Base-by-base conservation (phyloP, 805 yeast genomes). In the Candida khao-thaluensis region DNA sequence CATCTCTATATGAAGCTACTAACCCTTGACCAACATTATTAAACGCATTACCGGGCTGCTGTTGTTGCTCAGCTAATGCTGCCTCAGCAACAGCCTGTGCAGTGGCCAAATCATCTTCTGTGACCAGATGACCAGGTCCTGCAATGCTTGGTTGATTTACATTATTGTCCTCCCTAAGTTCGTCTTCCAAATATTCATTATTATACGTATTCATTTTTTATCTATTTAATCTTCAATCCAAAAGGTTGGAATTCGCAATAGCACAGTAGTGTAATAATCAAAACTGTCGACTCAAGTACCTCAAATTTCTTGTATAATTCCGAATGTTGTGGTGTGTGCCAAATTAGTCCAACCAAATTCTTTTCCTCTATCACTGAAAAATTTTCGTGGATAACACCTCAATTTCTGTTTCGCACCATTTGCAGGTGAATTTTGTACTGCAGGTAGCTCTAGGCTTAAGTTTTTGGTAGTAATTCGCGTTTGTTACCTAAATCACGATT, bases 1-100 rank as follows among this genome's bases (percentile, higher is more conserved):
- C 76, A 50, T 86, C 90, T 43, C 88, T 76, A 62, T 89, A 83
- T 41, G 79, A 77, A 2, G 96, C 96, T 5, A 73, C 71, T 15
- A 91, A 68, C 1, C 97, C 98, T 55, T 89, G 97, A 2, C 95
- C 96, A 5, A 93, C 98, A 59, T 93, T 93, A 44, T 77, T 73
- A 54, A 87, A 87, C 16, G 86, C 87, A 38, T 85, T 82, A 7
- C 77, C 81, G 2, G 75, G 77, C 31, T 68, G 71, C 38, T 54
- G 69, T 42, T 58, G 71, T 42, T 66, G 72, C 40, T 62, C 66
- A 3, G 67, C 67, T 9, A 70, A 72, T 1, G 72, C 73, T 48
- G 78, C 72, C 42, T 64, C 71, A 2, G 73, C 74, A 2, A 72
- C 73, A 18, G 69, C 71, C 44, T 67, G 72, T 3, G 73, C 73